Conservation (phyloP, 2,329 filamentous ascomycete species). For the Fusarium sp. region DNA sequence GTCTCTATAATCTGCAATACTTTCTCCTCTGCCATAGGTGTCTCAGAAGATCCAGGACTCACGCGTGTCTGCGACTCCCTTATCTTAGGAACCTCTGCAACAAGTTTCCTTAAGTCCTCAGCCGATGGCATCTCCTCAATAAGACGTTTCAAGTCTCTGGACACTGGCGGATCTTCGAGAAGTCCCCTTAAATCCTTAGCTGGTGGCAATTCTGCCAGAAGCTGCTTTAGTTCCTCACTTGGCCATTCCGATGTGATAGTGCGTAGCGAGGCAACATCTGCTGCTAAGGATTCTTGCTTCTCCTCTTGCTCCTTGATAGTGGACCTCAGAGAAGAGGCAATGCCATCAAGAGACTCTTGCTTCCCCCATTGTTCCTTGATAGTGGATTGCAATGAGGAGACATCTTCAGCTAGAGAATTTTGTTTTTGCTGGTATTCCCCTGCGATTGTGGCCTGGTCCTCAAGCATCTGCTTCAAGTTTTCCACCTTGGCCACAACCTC, state of each 20-base stretch:
- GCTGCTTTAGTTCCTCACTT: slow-evolving; percentile 1
- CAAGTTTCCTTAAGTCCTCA: slow-evolving; percentile 10
- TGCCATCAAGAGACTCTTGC: neutral
- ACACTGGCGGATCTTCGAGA: slow-evolving; percentile 13
- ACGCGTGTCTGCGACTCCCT: slow-evolving; percentile 3
- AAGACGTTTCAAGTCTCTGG: slow-evolving; percentile 4
- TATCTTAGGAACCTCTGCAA: slow-evolving; percentile 10
- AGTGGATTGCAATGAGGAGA: slow-evolving; percentile 8
- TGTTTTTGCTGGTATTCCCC: slow-evolving; percentile 19
- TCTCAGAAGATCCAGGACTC: neutral
- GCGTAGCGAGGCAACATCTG: slow-evolving; percentile 4
- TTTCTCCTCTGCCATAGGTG: slow-evolving; percentile 17
- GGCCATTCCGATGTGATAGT: neutral
- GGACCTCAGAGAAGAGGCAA: slow-evolving; percentile 11
- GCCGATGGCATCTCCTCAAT: slow-evolving; percentile 17
- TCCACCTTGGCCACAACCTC: neutral
- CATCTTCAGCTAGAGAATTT: neutral
- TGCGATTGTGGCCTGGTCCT: slow-evolving; percentile 1
- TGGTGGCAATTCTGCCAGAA: slow-evolving; percentile 13
- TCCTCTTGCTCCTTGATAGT: neutral
- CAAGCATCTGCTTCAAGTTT: neutral
- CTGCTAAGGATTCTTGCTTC: slow-evolving; percentile 6
- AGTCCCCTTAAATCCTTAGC: neutral
- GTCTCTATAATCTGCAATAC: slow-evolving; percentile 16
- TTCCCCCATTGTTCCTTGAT: slow-evolving; percentile 6